A percentile compares a stretch with the other conserved stretches of the same genome.
phyloP scores from a whole-genome alignment of 2,329 filamentous ascomycete species.

The Akanthomyces lecanii region DNA sequence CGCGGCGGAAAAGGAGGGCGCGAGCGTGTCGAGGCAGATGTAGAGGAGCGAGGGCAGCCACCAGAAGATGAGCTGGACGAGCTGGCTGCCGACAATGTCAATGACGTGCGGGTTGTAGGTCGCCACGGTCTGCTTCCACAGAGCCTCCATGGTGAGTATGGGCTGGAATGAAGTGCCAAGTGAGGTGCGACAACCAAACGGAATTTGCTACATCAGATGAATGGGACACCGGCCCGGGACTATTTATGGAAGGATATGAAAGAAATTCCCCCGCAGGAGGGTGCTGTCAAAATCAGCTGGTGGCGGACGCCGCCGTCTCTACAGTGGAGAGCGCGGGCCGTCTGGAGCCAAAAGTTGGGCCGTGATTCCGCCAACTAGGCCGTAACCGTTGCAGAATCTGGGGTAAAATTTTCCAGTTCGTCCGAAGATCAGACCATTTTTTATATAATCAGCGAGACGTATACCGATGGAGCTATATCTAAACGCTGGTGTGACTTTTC shows the following conservation, averaged over 20 bases:
- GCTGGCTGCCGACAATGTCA: slow-evolving; percentile 38
- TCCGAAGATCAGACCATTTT: background rate
- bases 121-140: slow-evolving; percentile 24
- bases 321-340: background rate
- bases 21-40: slow-evolving; percentile 38
- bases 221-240: background rate
- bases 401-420: background rate
- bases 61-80: slow-evolving; percentile 41
- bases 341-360: background rate
- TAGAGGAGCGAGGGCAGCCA: slow-evolving; percentile 42
- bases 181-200: no score
- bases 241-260: background rate
- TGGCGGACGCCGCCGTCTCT: background rate
- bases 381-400: background rate
- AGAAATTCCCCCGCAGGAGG: no score
- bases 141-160: background rate
- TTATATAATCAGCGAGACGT: no score
- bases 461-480: background rate
- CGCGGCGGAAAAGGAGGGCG: slow-evolving; percentile 44
- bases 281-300: background rate
- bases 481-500: background rate
- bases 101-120: slow-evolving; percentile 30
- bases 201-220: background rate
- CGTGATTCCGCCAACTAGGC: background rate
- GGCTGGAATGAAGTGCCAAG: background rate